Evolutionary conservation across 805 yeast species (phyloP).

Genomic region (Candida maesae): DNA sequence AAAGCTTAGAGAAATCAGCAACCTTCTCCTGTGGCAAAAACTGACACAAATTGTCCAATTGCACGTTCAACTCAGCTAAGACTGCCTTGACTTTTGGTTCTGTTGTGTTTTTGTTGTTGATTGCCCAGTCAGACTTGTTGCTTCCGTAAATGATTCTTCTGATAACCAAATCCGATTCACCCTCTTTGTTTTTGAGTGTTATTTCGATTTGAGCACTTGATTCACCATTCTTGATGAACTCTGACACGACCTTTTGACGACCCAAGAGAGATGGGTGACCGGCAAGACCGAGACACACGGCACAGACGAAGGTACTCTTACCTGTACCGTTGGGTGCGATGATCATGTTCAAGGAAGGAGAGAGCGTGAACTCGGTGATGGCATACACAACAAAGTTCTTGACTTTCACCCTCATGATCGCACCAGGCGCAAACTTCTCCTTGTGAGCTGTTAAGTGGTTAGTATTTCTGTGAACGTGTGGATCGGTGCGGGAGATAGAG

Average conservation of each 20-base stretch:
- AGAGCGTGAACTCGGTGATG: slow-evolving; percentile 65
- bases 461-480: slow-evolving; percentile 1
- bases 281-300: slow-evolving; percentile 82
- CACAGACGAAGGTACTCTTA: slow-evolving; percentile 89
- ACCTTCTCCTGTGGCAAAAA: slow-evolving; percentile 95
- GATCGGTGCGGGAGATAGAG: not conserved
- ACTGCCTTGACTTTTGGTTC: slow-evolving; percentile 45
- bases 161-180: slow-evolving; percentile 40
- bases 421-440: slow-evolving; percentile 39
- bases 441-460: slow-evolving; percentile 16
- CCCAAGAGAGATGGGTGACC: slow-evolving; percentile 77
- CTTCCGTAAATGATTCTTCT: slow-evolving; percentile 31
- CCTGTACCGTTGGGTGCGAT: slow-evolving; percentile 98
- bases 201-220: slow-evolving; percentile 33
- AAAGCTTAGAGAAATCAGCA: slow-evolving; percentile 80
- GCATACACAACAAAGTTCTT: slow-evolving; percentile 69
- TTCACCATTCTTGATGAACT: slow-evolving; percentile 71
- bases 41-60: slow-evolving; percentile 88
- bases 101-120: slow-evolving; percentile 38
- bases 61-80: slow-evolving; percentile 59
- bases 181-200: slow-evolving; percentile 31
- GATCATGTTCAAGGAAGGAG: slow-evolving; percentile 84
- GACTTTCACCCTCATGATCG: slow-evolving; percentile 51
- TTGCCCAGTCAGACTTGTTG: slow-evolving; percentile 47
- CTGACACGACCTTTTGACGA: slow-evolving; percentile 53